Conservation (phyloP, 768 basidiomycete genomes). For the Russula sp. region DNA sequence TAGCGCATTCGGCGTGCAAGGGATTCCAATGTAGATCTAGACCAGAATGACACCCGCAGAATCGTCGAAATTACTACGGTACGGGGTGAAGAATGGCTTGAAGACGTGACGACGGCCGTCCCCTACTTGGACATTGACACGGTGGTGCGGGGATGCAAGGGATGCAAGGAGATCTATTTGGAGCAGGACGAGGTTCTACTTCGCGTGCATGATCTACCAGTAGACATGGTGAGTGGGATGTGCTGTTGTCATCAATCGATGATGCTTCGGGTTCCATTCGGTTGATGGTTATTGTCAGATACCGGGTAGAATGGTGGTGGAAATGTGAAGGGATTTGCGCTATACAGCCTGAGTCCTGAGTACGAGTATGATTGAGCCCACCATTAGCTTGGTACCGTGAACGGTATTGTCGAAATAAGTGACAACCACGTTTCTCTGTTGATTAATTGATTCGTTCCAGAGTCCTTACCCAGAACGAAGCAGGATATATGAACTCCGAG, state of each 20-base stretch:
- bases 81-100: neutral
- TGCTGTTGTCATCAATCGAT: neutral
- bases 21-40: too few species aligned
- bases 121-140: neutral
- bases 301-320: neutral
- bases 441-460: too few species aligned
- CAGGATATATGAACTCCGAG: too few species aligned
- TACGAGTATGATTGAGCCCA: too few species aligned
- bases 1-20: conserved; percentile 6
- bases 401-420: neutral
- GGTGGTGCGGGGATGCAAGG: neutral
- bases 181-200: conserved; percentile 12
- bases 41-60: neutral
- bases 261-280: neutral
- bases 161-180: conserved; percentile 7
- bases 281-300: neutral
- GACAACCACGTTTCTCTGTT: neutral
- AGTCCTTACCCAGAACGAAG: too few species aligned
- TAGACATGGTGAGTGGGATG: neutral
- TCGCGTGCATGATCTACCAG: neutral
- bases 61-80: neutral
- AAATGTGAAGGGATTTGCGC: neutral
- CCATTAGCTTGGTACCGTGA: neutral
- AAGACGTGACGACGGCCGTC: neutral
- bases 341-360: neutral